phyloP scores from a whole-genome alignment of 2,329 filamentous ascomycete genomes.

The Beauveria brongniartii region DNA sequence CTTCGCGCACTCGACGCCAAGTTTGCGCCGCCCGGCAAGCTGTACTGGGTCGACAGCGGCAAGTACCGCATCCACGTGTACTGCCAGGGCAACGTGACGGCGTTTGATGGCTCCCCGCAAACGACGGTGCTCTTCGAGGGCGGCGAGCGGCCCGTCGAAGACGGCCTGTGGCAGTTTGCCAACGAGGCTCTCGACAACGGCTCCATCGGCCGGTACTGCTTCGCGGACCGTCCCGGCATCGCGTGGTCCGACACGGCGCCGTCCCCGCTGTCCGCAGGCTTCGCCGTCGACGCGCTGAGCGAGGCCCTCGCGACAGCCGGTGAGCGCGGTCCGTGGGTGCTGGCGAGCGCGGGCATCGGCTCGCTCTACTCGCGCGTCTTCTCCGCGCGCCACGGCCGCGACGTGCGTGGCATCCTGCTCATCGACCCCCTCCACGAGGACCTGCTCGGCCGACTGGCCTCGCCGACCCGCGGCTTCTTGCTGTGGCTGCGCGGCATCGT shows the following conservation, averaged over 20 bases:
- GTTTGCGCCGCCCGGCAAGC: conserved; percentile 62
- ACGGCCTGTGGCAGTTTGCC: conserved; percentile 72
- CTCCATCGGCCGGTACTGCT: conserved; percentile 83
- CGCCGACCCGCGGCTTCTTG: conserved; percentile 64
- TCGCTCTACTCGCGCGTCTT: conserved; percentile 89
- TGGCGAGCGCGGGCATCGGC: conserved; percentile 79
- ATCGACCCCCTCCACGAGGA: conserved; percentile 89
- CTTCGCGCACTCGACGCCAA: conserved; percentile 73
- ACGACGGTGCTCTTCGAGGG: conserved; percentile 83
- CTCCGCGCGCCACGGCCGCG: conserved; percentile 67
- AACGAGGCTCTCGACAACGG: conserved; percentile 69
- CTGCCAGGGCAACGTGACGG: conserved; percentile 64
- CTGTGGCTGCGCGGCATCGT: conserved; percentile 83
- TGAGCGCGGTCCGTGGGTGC: conserved; percentile 81
- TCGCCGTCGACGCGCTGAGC: conserved; percentile 81
- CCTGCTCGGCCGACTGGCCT: conserved; percentile 59
- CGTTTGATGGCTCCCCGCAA: conserved; percentile 41
- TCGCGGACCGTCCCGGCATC: conserved; percentile 85
- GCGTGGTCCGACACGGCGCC: conserved; percentile 87
- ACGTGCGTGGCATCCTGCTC: conserved; percentile 71
- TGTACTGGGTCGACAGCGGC: conserved; percentile 71
- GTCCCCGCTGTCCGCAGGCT: conserved; percentile 85
- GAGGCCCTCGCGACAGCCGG: conserved; percentile 75
- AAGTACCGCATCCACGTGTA: conserved; percentile 84
- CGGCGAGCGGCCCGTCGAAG: conserved; percentile 70